Base-by-base conservation (phyloP, 2,329 filamentous ascomycete species). In the Pestalotiopsis sp. region DNA sequence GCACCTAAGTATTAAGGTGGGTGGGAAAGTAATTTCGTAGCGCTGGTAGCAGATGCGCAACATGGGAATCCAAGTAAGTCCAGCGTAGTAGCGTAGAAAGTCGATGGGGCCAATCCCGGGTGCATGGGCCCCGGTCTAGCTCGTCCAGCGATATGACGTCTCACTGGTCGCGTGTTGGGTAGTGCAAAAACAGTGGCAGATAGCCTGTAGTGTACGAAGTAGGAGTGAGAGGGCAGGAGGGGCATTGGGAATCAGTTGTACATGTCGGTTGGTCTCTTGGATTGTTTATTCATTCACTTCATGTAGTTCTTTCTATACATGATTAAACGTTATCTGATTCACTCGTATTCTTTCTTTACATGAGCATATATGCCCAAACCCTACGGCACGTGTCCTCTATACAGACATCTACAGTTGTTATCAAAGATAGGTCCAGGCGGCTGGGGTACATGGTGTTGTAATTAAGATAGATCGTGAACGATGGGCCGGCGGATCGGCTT, bases 401-500 rank as follows among this genome's bases (percentile, higher is more conserved):
- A 36, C 31, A 36, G 31, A 36, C 31, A 36, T 36, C 31, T 36
- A 36, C 31, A 36, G 31, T 36, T 36, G 31, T 36, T 36, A 36
- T 36, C 31, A 36, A 36, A 36, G 31, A 36, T 36, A 36, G 7
- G 31, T 9, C 9, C 7, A 36, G 31, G 31, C 31, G 7, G 31
- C 31, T 36, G 6, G 1, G 31, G 31, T 36, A 36, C 31, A 9
- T 36, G 31, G 31, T 36, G 31, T 36, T 36, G 36, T 14, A 23
- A 27, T 49, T 64, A 20, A 20, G n/a, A 64, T 49, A 45, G 63
- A 56, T 56, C 49, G 13, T 31, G 63, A 66, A 57, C 63, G 63
- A 56, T 57, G 63, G 52, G 52, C 63, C 63, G 63, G 63, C 63
- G 63, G 41, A 38, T 57, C 52, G 63, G 63, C 45, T 66, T 66